Evolutionary conservation across 129 eudicot genomes (phyloP), one percentile per base, ranked within the genome.

Genomic region (Escallonia herrerae): DNA sequence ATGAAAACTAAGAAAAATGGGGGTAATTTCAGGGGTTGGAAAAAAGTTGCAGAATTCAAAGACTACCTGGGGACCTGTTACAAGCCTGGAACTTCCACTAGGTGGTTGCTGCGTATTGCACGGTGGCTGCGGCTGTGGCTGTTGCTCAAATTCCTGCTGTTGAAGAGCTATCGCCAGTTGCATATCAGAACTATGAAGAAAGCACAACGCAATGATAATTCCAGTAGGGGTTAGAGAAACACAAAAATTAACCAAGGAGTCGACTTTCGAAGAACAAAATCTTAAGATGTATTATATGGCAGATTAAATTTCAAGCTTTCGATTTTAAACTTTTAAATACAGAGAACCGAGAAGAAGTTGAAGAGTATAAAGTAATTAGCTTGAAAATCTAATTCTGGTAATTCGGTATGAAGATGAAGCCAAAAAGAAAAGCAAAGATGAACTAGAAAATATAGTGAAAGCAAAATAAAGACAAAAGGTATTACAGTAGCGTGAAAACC

Each of bases 21-120:
- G 14, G 14, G 5, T 53, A 53, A 22, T 22, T 22, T 22, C 33
- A 22, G 33, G 33, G 33, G 33, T 22, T 22, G 33, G 33, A 22
- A 22, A 22, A 22, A 22, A 22, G 33, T 22, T 22, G 33, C 33
- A 22, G 33, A 56, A 7, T 4, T 40, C 7, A 59, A 55, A 64
- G 47, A 65, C 33, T 75, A 93, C 99, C 93, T 83, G 98, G 64
- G 98, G 95, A 67, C 96, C 97, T 37, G 82, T 83, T 39, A 91
- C 72, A 68, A 88, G 80, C 72, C 87, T 77, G 11, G 90, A 80
- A 58, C 76, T 69, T 22, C 85, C 73, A 14, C 45, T 45, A 9
- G 82, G 72, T 68, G 75, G 90, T 70, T 76, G 89, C 65, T 80
- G 75, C 43, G 59, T 5, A 71, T 64, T 76, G 58, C 58, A 85